Conservation (phyloP, 257 asterid genomes). For the Plantago ovata region DNA sequence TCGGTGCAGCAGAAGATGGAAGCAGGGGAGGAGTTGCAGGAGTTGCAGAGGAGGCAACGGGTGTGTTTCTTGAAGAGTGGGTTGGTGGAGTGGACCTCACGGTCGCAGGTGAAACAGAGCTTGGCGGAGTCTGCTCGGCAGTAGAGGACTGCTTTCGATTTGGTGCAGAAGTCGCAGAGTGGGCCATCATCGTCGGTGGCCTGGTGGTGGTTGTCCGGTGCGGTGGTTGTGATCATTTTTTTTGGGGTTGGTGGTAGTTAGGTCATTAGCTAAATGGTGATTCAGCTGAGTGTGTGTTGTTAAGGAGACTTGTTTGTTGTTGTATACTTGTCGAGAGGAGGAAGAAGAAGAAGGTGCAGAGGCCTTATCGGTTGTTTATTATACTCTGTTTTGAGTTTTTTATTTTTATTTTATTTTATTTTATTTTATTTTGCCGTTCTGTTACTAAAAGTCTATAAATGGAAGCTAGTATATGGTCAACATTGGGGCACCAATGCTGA, state of each 20-base stretch:
- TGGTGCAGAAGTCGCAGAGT: slow-evolving; percentile 74
- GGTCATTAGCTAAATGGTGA: background rate
- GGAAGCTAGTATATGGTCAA: too few relatives aligned
- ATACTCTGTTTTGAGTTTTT: too few relatives aligned
- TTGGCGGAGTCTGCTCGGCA: slow-evolving; percentile 95
- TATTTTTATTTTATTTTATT: too few relatives aligned
- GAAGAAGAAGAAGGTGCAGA: background rate
- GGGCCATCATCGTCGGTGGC: too few relatives aligned
- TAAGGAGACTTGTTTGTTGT: background rate
- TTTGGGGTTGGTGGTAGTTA: background rate
- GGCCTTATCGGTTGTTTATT: background rate
- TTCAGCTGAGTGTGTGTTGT: background rate
- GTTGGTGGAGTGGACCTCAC: slow-evolving; percentile 85
- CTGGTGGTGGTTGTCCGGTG: too few relatives aligned
- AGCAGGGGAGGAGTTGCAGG: slow-evolving; percentile 63
- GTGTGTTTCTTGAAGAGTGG: slow-evolving; percentile 74
- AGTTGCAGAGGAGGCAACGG: slow-evolving; percentile 78
- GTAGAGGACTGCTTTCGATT: slow-evolving; percentile 57
- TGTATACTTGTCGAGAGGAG: background rate
- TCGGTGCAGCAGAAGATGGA: slow-evolving; percentile 75
- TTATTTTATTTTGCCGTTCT: too few relatives aligned
- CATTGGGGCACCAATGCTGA: too few relatives aligned
- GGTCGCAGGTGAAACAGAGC: slow-evolving; percentile 78
- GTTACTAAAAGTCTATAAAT: too few relatives aligned
- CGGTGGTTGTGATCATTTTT: background rate